A percentile compares a stretch with the other conserved stretches of the same genome.
These are phyloP conservation scores for Mycena polygramma DNA, from an alignment of 768 basidiomycete species.

Conservation along the genomic window DNA sequence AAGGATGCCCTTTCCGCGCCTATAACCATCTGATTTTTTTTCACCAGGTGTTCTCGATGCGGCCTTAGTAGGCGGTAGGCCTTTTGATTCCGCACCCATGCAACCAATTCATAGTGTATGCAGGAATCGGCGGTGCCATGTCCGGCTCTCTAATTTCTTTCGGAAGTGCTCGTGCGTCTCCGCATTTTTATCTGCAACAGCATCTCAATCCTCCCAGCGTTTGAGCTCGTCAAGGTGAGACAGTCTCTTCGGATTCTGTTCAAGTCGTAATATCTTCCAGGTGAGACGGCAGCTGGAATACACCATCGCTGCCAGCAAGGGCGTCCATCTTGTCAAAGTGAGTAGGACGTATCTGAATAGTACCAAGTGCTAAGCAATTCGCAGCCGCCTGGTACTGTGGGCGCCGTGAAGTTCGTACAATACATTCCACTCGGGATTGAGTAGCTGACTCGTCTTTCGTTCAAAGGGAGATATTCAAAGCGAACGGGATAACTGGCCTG, in stretches of 20 bases:
- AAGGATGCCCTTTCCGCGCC: too few species aligned
- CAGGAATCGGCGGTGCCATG: slow-evolving; percentile 78
- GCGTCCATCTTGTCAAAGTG: slow-evolving; percentile 70
- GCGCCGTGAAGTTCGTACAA: slow-evolving; percentile 65
- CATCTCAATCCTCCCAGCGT: slow-evolving; percentile 62
- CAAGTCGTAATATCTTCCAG: slow-evolving; percentile 52
- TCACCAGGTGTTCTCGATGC: slow-evolving; percentile 66
- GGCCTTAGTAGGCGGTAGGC: slow-evolving; percentile 75
- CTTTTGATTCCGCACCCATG: too few species aligned
- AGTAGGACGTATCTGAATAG: not conserved
- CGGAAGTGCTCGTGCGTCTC: slow-evolving; percentile 85
- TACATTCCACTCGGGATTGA: not conserved
- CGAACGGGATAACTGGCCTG: slow-evolving; percentile 73
- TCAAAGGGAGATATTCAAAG: slow-evolving; percentile 77
- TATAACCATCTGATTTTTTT: too few species aligned
- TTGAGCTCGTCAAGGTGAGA: slow-evolving; percentile 93
- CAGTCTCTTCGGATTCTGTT: slow-evolving; percentile 1
- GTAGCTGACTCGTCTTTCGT: slow-evolving; percentile 5
- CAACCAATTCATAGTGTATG: too few species aligned
- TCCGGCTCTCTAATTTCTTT: slow-evolving; percentile 92
- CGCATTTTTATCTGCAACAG: slow-evolving; percentile 3
- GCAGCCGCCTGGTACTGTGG: slow-evolving; percentile 77
- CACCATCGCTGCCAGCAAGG: slow-evolving; percentile 87
- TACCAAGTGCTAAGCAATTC: not conserved
- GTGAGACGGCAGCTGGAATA: slow-evolving; percentile 94